These are phyloP conservation scores for Massariosphaeria phaeospora DNA, from an alignment of 495 filamentous ascomycete species.

Conservation along the genomic window DNA sequence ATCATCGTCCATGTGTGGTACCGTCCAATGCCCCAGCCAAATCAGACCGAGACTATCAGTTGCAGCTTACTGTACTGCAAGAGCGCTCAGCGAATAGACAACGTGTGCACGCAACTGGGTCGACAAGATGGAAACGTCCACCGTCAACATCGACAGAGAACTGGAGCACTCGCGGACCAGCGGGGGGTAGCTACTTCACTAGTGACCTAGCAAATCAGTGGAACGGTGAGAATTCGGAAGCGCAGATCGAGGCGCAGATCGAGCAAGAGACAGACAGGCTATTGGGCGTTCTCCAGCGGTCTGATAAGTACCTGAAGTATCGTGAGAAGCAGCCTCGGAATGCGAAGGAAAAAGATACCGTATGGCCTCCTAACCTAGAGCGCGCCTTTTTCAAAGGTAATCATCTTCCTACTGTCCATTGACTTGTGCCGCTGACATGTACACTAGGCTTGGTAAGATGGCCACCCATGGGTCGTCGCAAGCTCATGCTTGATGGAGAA, in stretches of 20 bases:
- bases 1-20: slow-evolving; percentile 38
- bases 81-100: slow-evolving; percentile 40
- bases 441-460: slow-evolving; percentile 69
- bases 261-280: slow-evolving; percentile 31
- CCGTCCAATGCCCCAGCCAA: slow-evolving; percentile 43
- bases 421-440: slow-evolving; percentile 16
- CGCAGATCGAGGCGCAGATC: slow-evolving; percentile 28
- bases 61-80: slow-evolving; percentile 34
- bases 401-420: slow-evolving; percentile 19
- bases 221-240: slow-evolving; percentile 18
- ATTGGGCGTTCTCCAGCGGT: slow-evolving; percentile 37
- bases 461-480: slow-evolving; percentile 75
- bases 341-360: slow-evolving; percentile 49
- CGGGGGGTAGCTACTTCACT: slow-evolving; percentile 17
- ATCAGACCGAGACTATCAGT: slow-evolving; percentile 3
- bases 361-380: slow-evolving; percentile 80
- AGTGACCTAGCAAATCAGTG: slow-evolving; percentile 5
- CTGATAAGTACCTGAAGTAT: slow-evolving; percentile 59
- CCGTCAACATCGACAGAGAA: slow-evolving; percentile 21
- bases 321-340: slow-evolving; percentile 56
- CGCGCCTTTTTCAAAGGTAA: slow-evolving; percentile 86
- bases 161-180: background rate
- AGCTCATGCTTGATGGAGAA: slow-evolving; percentile 64
- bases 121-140: slow-evolving; percentile 17
- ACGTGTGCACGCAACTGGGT: slow-evolving; percentile 6